Evolutionary conservation across 75 land plant genomes (phyloP).

Genomic region (Picea glauca): DNA sequence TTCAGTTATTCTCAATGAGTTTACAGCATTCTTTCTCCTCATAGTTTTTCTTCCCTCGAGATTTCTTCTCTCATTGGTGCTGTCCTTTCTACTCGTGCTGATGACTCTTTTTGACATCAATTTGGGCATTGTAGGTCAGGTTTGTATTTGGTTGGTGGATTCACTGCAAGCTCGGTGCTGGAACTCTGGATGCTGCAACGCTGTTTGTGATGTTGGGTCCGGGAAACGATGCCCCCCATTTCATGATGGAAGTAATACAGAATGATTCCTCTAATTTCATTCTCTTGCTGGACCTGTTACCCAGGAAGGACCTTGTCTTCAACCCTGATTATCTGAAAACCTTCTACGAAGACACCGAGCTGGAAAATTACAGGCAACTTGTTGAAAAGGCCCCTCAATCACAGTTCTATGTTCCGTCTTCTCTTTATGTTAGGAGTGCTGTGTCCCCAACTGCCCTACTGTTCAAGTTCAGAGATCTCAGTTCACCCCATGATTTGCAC

Average conservation of each 20-base stretch:
- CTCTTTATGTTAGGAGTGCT: constrained; percentile 38
- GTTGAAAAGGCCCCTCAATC: constrained; percentile 31
- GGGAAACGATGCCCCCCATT: constrained; percentile 38
- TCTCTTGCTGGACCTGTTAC: constrained; percentile 32
- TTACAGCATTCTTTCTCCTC: background rate
- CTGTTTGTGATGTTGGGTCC: constrained; percentile 41
- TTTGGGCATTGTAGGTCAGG: constrained; percentile 25
- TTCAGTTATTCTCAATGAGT: background rate
- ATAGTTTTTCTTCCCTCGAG: background rate
- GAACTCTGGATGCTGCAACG: constrained; percentile 40
- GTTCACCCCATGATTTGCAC: constrained; percentile 19
- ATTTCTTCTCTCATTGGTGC: background rate
- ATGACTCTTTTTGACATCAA: no score
- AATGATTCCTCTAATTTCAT: constrained; percentile 27
- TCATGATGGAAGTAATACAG: constrained; percentile 41
- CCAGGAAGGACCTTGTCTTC: constrained; percentile 38
- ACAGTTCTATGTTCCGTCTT: constrained; percentile 29
- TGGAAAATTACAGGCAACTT: constrained; percentile 27
- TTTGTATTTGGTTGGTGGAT: constrained; percentile 51
- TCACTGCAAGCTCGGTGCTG: constrained; percentile 31
- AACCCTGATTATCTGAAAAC: constrained; percentile 34
- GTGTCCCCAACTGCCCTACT: constrained; percentile 48
- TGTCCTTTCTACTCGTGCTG: background rate
- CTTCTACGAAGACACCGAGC: constrained; percentile 36
- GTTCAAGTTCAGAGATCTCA: constrained; percentile 26